phyloP scores from a whole-genome alignment of 306 rosid genomes.

The Arachis hypogaea region DNA sequence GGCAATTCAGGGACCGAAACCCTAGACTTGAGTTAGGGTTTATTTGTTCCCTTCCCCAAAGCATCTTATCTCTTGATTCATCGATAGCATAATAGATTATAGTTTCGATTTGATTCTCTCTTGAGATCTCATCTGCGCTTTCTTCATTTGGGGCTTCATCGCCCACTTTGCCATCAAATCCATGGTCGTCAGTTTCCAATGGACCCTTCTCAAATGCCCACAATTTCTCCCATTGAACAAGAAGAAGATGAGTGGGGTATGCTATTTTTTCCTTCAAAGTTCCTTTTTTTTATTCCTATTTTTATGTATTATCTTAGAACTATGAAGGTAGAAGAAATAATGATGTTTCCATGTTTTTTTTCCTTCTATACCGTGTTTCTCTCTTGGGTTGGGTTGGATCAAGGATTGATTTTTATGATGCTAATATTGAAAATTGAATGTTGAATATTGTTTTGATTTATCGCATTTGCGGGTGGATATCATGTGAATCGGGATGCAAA shows the following conservation, averaged over 20 bases:
- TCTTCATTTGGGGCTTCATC: slow-evolving; percentile 67
- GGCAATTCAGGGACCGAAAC: slow-evolving; percentile 43
- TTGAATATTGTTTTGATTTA: not conserved
- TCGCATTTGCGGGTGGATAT: slow-evolving; percentile 17
- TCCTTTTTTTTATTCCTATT: not conserved
- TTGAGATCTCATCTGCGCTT: slow-evolving; percentile 35
- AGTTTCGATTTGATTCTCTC: slow-evolving; percentile 1
- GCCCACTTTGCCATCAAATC: slow-evolving; percentile 72
- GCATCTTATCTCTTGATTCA: slow-evolving; percentile 28
- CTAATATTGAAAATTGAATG: not conserved
- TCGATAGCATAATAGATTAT: not conserved
- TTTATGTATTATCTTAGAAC: slow-evolving; percentile 2
- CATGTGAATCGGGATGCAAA: not conserved
- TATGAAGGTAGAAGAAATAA: not conserved
- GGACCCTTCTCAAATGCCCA: slow-evolving; percentile 73
- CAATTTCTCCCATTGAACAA: slow-evolving; percentile 54
- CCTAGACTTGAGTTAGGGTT: slow-evolving; percentile 53
- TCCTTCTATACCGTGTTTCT: not conserved
- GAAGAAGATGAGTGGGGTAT: slow-evolving; percentile 93
- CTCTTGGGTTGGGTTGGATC: slow-evolving; percentile 1
- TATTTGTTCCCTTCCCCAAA: slow-evolving; percentile 23
- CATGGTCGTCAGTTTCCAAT: slow-evolving; percentile 80
- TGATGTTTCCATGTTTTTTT: not conserved
- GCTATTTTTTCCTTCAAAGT: slow-evolving; percentile 15
- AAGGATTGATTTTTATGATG: slow-evolving; percentile 24